Conservation (phyloP, 2,329 filamentous ascomycete genomes). For the Fusarium virguliforme region DNA sequence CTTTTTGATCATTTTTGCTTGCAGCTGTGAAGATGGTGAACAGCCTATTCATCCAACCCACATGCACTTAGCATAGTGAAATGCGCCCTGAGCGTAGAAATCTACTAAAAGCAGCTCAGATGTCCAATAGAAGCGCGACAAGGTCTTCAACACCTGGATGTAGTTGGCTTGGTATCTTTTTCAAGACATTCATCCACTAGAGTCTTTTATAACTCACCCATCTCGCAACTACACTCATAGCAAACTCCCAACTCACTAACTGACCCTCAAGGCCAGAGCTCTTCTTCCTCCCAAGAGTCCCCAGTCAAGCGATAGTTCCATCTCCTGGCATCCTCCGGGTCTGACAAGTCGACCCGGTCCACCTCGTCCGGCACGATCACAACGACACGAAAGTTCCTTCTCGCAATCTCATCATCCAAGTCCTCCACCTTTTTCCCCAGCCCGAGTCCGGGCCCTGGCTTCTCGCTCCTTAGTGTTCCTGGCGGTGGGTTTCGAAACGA, state of each 20-base stretch:
- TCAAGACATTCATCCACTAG: not conserved
- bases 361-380: slow-evolving; percentile 85
- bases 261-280: slow-evolving; percentile 76
- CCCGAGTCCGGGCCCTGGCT: slow-evolving; percentile 61
- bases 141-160: too few species aligned
- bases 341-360: slow-evolving; percentile 80
- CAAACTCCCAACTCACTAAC: not conserved
- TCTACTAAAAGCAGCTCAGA: not conserved
- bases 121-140: not conserved
- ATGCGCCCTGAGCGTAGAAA: too few species aligned
- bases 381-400: slow-evolving; percentile 86
- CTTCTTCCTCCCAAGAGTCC: slow-evolving; percentile 75
- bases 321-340: slow-evolving; percentile 74
- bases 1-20: not conserved
- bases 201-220: not conserved
- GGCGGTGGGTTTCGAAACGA: slow-evolving; percentile 82
- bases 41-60: not conserved
- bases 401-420: slow-evolving; percentile 78
- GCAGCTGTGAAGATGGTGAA: not conserved
- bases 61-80: not conserved
- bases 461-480: slow-evolving; percentile 71
- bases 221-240: not conserved
- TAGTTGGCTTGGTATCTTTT: not conserved
- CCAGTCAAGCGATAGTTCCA: slow-evolving; percentile 77
- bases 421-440: slow-evolving; percentile 78